Evolutionary conservation across 2,329 filamentous ascomycete species (phyloP), one percentile per base, ranked within the genome.

Genomic region (Aquanectria penicillioides): DNA sequence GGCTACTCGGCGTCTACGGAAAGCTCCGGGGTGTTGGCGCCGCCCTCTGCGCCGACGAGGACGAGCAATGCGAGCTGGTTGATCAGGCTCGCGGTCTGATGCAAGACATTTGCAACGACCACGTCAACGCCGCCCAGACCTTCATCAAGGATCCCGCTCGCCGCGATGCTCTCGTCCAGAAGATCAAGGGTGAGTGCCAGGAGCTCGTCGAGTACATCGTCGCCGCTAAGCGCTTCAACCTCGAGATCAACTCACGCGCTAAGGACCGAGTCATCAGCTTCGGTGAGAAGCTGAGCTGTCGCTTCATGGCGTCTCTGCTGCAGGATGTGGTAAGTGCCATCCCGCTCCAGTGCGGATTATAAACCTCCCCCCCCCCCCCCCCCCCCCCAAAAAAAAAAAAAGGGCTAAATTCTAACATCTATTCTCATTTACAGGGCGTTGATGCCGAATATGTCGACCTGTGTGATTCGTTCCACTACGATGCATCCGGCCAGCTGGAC

Each of bases 281-380:
- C 68, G 95, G 95, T 53, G 95, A 99, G 83, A 98, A 97, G 80
- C 81, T 99, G 66, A 96, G 93, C 77, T 98, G 94, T 76, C 86
- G 89, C 26, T 95, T 95, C 75, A 94, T 99, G 90, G 86, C 94
- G 18, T 88, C 90, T 6, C 78, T 98, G 60, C 78, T 99, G 64
- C 88, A 90, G 72, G 93, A 97, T 70, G 83, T 86, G 69, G 86
- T 87, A 71, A 69, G 69, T n/a, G n/a, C n/a, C n/a, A n/a, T n/a
- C n/a, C n/a, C n/a, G n/a, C n/a, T n/a, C n/a, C n/a, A n/a, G n/a
- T n/a, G n/a, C n/a, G n/a, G n/a, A n/a, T n/a, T n/a, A n/a, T n/a
- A n/a, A n/a, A n/a, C n/a, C n/a, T n/a, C n/a, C n/a, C n/a, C n/a
- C n/a, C n/a, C n/a, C n/a, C n/a, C n/a, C n/a, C n/a, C n/a, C n/a